phyloP scores from a whole-genome alignment of 495 filamentous ascomycete species.

The Talaromyces trachyspermus region DNA sequence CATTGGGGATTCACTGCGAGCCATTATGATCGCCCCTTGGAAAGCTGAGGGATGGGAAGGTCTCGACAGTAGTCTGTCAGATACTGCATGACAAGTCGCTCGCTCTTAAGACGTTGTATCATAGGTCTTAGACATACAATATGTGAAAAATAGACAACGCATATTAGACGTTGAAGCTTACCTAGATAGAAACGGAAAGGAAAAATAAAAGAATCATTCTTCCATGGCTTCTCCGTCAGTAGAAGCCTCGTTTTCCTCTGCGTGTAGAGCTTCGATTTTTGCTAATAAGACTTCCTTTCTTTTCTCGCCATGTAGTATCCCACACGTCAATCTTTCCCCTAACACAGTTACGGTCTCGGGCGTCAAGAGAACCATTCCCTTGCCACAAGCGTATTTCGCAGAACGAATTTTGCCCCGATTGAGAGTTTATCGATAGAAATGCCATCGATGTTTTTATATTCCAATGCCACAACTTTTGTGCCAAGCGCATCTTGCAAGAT shows the following conservation, averaged over 20 bases:
- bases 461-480: conserved; percentile 61
- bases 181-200: conserved; percentile 5
- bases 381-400: conserved; percentile 59
- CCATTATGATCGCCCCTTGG: conserved; percentile 81
- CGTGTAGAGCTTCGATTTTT: conserved; percentile 32
- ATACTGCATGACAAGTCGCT: conserved; percentile 8
- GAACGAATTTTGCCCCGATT: conserved; percentile 75
- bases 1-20: conserved; percentile 64
- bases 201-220: conserved; percentile 6
- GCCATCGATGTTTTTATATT: conserved; percentile 58
- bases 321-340: conserved; percentile 83
- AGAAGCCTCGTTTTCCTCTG: conserved; percentile 6
- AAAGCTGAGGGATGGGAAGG: conserved; percentile 54
- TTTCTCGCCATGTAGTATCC: conserved; percentile 69
- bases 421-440: conserved; percentile 55
- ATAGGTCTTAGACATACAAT: too few species aligned
- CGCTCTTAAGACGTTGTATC: neutral
- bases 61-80: conserved; percentile 23
- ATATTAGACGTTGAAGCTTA: neutral
- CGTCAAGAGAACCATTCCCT: conserved; percentile 74
- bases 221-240: conserved; percentile 2
- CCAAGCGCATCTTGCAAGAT: conserved; percentile 76
- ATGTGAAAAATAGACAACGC: too few species aligned
- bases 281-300: conserved; percentile 62
- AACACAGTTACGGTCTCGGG: conserved; percentile 55